Conservation (phyloP, 2,329 filamentous ascomycete genomes). For the Ophiostoma ips region DNA sequence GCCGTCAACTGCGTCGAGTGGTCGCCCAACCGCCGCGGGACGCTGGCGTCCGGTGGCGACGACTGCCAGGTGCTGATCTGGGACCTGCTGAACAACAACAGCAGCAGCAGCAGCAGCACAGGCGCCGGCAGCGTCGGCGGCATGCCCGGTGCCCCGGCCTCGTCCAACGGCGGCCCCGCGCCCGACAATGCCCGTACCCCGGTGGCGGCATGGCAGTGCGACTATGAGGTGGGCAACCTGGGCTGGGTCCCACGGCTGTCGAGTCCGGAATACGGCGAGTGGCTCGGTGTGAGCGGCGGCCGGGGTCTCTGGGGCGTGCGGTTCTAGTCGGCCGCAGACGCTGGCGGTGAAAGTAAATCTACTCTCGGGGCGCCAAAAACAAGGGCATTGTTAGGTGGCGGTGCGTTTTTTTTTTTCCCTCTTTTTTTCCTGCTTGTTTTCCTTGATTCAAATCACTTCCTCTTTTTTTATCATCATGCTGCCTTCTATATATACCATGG, state of each 20-base stretch:
- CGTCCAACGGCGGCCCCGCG: conserved; percentile 34
- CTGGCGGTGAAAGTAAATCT: too few species aligned
- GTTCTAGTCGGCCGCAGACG: conserved; percentile 2
- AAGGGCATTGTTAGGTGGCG: too few species aligned
- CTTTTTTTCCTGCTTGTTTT: background rate
- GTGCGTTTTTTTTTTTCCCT: too few species aligned
- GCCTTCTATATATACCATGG: background rate
- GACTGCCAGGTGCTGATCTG: conserved; percentile 86
- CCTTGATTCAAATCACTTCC: too few species aligned
- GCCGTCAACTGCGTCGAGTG: conserved; percentile 90
- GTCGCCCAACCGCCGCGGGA: conserved; percentile 70
- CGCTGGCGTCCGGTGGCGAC: conserved; percentile 81
- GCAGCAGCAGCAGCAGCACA: conserved; percentile 14
- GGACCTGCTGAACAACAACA: conserved; percentile 66
- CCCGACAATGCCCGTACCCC: conserved; percentile 50
- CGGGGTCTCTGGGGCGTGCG: conserved; percentile 68
- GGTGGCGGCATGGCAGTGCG: conserved; percentile 67
- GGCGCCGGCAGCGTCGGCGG: background rate
- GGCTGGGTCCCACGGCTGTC: conserved; percentile 67
- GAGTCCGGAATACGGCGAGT: conserved; percentile 59
- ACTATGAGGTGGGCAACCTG: conserved; percentile 75
- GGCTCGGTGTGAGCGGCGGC: conserved; percentile 71
- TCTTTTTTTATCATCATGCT: background rate
- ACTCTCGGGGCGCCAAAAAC: background rate
- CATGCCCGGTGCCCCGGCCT: background rate